These are phyloP conservation scores for Chaetoceros tenuissimus DNA, from an alignment of 108 stramenopile genomes.

Conservation along the genomic window DNA sequence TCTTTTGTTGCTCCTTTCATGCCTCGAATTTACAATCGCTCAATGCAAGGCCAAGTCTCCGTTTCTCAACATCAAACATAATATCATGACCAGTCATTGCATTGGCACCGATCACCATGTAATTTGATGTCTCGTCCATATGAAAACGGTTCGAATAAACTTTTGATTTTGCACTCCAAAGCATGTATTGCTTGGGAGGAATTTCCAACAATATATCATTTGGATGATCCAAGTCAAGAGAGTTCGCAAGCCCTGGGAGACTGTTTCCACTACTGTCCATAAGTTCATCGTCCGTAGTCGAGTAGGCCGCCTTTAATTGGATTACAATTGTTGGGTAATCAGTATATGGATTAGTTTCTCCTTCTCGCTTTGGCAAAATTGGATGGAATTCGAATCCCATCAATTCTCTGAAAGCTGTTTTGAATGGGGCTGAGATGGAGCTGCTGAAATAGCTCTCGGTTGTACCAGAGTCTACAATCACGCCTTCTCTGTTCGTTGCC, in stretches of 20 bases:
- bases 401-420: slow-evolving; percentile 14
- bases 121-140: slow-evolving; percentile 30
- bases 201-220: slow-evolving; percentile 58
- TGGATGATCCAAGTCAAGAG: neutral
- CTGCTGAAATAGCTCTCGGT: slow-evolving; percentile 76
- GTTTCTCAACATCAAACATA: slow-evolving; percentile 72
- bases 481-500: slow-evolving; percentile 24
- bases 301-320: slow-evolving; percentile 33
- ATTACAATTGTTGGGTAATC: slow-evolving; percentile 64
- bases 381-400: slow-evolving; percentile 15
- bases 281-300: neutral
- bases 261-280: neutral
- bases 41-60: slow-evolving; percentile 83
- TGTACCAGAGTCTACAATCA: slow-evolving; percentile 85
- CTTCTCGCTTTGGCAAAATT: slow-evolving; percentile 22
- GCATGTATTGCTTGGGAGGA: slow-evolving; percentile 75
- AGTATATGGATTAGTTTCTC: slow-evolving; percentile 27
- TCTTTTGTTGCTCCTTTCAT: too few species aligned
- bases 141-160: slow-evolving; percentile 57
- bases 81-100: slow-evolving; percentile 88
- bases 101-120: slow-evolving; percentile 69
- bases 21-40: slow-evolving; percentile 45
- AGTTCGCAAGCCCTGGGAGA: neutral
- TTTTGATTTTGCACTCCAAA: slow-evolving; percentile 36
- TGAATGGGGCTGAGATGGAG: slow-evolving; percentile 14